phyloP scores from a whole-genome alignment of 2,329 filamentous ascomycete genomes.

The Trichoderma asperellum region DNA sequence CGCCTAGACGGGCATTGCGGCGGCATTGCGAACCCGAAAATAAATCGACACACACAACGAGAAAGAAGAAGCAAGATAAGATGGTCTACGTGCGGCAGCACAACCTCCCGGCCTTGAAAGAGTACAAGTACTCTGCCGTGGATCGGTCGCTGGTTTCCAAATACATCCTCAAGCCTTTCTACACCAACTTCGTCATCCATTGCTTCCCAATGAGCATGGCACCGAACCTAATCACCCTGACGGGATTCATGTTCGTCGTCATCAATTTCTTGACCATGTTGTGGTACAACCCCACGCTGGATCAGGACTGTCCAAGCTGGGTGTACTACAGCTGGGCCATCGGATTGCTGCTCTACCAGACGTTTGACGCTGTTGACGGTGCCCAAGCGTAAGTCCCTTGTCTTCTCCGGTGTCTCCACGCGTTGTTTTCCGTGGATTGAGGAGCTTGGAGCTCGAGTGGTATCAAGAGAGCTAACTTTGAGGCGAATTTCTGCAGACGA shows the following conservation, averaged over 20 bases:
- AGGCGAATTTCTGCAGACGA: constrained; percentile 54
- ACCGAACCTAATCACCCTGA: constrained; percentile 83
- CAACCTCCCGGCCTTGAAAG: constrained; percentile 81
- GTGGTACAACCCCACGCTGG: constrained; percentile 93
- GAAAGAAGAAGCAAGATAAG: constrained; percentile 34
- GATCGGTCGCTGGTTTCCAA: constrained; percentile 88
- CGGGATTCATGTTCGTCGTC: constrained; percentile 87
- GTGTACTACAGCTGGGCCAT: constrained; percentile 91
- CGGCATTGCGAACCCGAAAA: background rate
- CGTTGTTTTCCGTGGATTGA: background rate
- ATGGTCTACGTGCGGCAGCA: constrained; percentile 98
- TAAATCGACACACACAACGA: background rate
- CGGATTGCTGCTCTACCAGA: constrained; percentile 94
- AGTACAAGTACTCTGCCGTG: constrained; percentile 94
- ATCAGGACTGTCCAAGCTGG: constrained; percentile 92
- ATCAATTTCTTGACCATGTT: constrained; percentile 87
- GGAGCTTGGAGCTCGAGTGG: background rate
- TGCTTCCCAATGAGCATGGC: constrained; percentile 97
- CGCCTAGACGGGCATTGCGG: background rate
- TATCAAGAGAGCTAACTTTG: background rate
- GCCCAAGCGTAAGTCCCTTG: constrained; percentile 74
- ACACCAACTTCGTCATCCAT: constrained; percentile 90
- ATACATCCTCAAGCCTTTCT: constrained; percentile 97
- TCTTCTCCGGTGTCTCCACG: background rate
- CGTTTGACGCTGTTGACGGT: constrained; percentile 96